Evolutionary conservation across 768 basidiomycete genomes (phyloP), one percentile per base, ranked within the genome.

Genomic region (Trametes coccinea): DNA sequence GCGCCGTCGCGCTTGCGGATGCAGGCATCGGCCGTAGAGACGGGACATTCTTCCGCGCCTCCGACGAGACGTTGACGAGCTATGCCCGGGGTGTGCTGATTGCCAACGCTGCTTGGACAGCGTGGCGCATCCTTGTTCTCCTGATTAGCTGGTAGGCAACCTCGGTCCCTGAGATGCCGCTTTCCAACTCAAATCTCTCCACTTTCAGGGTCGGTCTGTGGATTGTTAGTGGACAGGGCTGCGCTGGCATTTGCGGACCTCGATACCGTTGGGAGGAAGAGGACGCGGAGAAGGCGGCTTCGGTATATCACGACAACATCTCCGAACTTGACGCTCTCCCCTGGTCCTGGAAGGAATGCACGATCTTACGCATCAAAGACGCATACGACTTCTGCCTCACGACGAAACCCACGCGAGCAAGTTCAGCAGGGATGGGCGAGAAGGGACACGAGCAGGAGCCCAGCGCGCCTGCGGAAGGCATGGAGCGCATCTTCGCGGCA

Each of bases 201-300:
- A 17, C 7, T 44, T 55, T 14, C 66, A 91, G 90, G 84, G 71
- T 90, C 52, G 89, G 88, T 49, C 80, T 95, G 16, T 94, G 92
- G 91, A 69, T 89, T 54, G 75, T 90, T 66, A 90, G 89, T 49
- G 89, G 86, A 46, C 82, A 90, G 60, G 84, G 84, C 59, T 89
- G 88, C 49, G 92, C 85, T 51, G 91, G 92, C n/a, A 71, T 93
- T 14, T 92, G 90, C 72, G 92, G 92, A 46, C 92, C 92, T 9
- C 84, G 90, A 13, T 84, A 86, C 67, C 81, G 88, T 64, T 92
- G 90, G 92, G 92, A 93, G 70, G 92, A 93, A 75, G 84, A 88
- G 52, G 85, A 86, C 30, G 79, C 77, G 14, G 87, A 89, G 69
- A 88, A 88, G 77, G 77, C 77, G 2, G 71, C 78, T 44, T 80